Conservation (phyloP, 2,329 filamentous ascomycete species). For the Dactylellina leptospora region DNA sequence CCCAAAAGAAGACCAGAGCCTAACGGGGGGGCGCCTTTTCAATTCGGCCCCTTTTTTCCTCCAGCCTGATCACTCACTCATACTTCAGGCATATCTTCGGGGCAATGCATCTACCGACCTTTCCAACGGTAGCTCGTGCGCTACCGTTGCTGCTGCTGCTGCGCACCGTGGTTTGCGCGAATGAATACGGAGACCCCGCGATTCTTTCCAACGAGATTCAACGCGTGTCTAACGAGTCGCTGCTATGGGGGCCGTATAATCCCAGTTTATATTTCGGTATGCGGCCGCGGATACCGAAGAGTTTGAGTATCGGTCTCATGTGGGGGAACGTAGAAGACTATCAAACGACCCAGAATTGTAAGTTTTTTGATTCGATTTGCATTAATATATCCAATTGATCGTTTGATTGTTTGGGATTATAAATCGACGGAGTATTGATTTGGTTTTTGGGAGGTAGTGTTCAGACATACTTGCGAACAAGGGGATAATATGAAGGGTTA, state of each 20-base stretch:
- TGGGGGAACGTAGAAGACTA: conserved; percentile 89
- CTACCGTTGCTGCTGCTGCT: conserved; percentile 12
- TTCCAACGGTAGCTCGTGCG: not conserved
- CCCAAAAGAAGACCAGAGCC: not conserved
- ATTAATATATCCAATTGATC: not conserved
- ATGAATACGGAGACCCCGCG: conserved; percentile 18
- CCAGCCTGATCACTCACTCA: no score
- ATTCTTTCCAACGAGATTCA: conserved; percentile 47
- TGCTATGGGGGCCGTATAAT: conserved; percentile 95
- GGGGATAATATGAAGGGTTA: conserved; percentile 93
- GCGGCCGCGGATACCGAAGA: conserved; percentile 80
- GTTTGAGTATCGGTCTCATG: conserved; percentile 81
- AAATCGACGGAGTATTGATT: not conserved
- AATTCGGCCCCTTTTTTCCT: no score
- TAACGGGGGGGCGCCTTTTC: no score
- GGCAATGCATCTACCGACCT: conserved; percentile 18
- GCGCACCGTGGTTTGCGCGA: conserved; percentile 2
- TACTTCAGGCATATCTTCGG: no score
- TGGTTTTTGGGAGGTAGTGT: conserved; percentile 65
- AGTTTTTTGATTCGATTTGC: conserved; percentile 61
- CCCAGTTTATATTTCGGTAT: conserved; percentile 95
- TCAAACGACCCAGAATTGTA: conserved; percentile 77
- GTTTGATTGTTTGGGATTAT: conserved; percentile 5
- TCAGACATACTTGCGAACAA: conserved; percentile 95
- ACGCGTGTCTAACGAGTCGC: conserved; percentile 72